Evolutionary conservation across 2,329 filamentous ascomycete species (phyloP).

Genomic region (Fusarium nygamai): DNA sequence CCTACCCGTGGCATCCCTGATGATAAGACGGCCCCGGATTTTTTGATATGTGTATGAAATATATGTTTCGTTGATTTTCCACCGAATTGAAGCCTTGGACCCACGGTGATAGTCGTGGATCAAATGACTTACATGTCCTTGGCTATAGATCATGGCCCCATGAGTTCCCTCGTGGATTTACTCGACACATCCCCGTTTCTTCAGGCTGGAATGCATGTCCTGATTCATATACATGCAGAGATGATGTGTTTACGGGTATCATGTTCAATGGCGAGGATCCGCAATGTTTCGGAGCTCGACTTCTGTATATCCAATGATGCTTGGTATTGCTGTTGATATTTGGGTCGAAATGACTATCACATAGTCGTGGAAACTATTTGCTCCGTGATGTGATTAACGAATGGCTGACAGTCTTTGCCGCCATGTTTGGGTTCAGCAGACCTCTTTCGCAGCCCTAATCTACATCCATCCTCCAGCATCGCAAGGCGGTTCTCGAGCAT

Average conservation of each 20-base stretch:
- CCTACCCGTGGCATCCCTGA: slow-evolving; percentile 25
- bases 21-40: not conserved
- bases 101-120: not conserved
- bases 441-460: not conserved
- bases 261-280: not conserved
- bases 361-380: not conserved
- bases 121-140: slow-evolving; percentile 6
- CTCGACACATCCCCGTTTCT: slow-evolving; percentile 1
- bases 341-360: not conserved
- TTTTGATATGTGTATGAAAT: not conserved
- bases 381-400: not conserved
- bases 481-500: slow-evolving; percentile 8
- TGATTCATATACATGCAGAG: slow-evolving; percentile 2
- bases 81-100: slow-evolving; percentile 9
- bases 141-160: slow-evolving; percentile 24
- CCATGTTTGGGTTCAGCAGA: slow-evolving; percentile 22
- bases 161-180: not conserved
- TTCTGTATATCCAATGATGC: not conserved
- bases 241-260: not conserved
- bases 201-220: slow-evolving; percentile 5
- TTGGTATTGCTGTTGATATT: not conserved
- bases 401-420: not conserved
- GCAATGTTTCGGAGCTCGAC: not conserved
- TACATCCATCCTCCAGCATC: not conserved
- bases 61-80: not conserved